Evolutionary conservation across 441 rosid genomes (phyloP), one percentile per base, ranked within the genome.

Genomic region (Populus trichocarpa): DNA sequence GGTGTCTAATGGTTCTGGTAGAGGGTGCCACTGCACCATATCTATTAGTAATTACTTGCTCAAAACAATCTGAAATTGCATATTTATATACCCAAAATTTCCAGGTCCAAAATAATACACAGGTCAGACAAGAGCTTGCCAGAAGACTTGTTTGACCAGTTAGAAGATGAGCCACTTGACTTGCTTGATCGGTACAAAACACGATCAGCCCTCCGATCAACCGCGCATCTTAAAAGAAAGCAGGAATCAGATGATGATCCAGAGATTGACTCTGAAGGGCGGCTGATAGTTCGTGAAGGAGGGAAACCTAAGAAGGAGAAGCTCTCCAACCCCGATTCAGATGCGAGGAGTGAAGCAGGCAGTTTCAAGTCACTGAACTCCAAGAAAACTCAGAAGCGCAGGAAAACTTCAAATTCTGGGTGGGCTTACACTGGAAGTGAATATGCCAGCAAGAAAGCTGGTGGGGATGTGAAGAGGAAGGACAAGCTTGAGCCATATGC

Each of bases 401-500:
- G 85, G 73, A 96, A 88, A 82, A 91, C 88, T 57, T 86, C 96
- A 2, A 97, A 87, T 14, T 83, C 91, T 5, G 97, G 98, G 71
- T 90, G 97, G 89, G 91, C 98, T 5, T 91, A 93, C 87, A 96
- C 95, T 3, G 99, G 99, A 28, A 89, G 69, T 16, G 98, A 91
- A 87, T 94, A 96, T 85, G 89, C 90, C 40, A 94, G 90, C 87
- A 96, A 91, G 88, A 96, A 93, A 84, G 97, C 95, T n/a, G 85
- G 91, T 63, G 99, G 98, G 2, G 98, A 96, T 78, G 83, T 96
- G 65, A 91, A 83, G 84, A 90, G 87, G 88, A 96, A 94, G 85
- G 98, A 88, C 66, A 96, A 94, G 85, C 91, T 96, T 20, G 99
- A 96, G 81, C 98, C 99, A 0, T 94, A 93, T 79, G 99, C 99